Evolutionary conservation across 257 asterid genomes (phyloP), one percentile per base, ranked within the genome.

Genomic region (Solanum etuberosum): DNA sequence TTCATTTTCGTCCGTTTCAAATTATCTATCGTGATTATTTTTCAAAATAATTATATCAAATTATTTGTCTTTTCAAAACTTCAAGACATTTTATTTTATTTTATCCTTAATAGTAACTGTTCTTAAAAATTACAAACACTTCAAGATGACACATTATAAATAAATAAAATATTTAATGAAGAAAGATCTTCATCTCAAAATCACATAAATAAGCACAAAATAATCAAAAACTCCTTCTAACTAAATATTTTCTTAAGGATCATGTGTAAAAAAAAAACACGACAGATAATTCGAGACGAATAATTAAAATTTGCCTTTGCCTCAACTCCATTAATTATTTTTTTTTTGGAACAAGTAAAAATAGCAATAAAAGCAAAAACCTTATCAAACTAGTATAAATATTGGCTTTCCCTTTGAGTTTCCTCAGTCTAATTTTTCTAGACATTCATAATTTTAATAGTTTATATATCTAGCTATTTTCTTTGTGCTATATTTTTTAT

Each of bases 301-400:
- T 37, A 72, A 25, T 74, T 3, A 18, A 40, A 23, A n/a, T 9
- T 40, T 40, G 42, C 46, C 46, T 13, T 76, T n/a, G 4, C 13
- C 59, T 38, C 4, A n/a, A 7, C 1, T 77, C 14, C 5, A 1
- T 43, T 43, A 43, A 43, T 0, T 43, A 0, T 40, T 38, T 1
- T 27, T 25, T 71, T 78, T 35, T 43, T 43, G 38, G 27, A 43
- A 42, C 2, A 25, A 42, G 38, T 42, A 0, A 77, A 42, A 25
- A 42, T 15, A 78, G 25, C 32, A 42, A 78, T 14, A 78, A 42
- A 76, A 42, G 38, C 61, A 77, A 42, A 77, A 43, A 43, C 15
- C 16, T 14, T 78, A 16, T 27, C 38, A 25, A 67, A 42, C 25
- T 25, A 78, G n/a, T 78, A 78, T 78, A 78, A 78, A 78, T 78